Base-by-base conservation (phyloP, 2,329 filamentous ascomycete genomes). In the Tolypocladium sp. region DNA sequence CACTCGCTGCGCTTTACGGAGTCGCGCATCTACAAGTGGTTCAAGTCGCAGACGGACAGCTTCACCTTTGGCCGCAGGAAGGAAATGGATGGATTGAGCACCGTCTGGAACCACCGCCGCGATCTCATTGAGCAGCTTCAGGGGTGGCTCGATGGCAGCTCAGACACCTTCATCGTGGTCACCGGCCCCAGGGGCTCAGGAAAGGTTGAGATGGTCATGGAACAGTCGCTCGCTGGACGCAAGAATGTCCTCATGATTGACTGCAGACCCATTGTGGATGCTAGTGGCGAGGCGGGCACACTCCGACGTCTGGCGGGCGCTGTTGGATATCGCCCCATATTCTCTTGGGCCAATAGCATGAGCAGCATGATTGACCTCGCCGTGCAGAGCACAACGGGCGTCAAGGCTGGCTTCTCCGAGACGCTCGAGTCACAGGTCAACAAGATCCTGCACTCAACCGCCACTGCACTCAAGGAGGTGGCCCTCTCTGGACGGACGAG, bases 271-370 rank as follows among this genome's bases (percentile, higher is more conserved):
- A 90, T 97, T 13, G 88, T 93, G 60, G 93, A 97, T 72, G 92
- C 93, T 1, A 85, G 90, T 58, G 92, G 94, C 6, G 94, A 99
- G 69, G 87, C 87, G 9, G 85, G 87, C 3, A 96, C 90, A 0
- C 96, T 99, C 67, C 85, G 85, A 61, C 86, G 88, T 46, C 86
- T 94, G 7, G 94, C 93, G 1, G 76, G 79, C 1, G 85, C 92
- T 63, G 92, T 97, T 55, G 93, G 94, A 10, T 97, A 97, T 70
- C 82, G 90, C 10, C 94, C 94, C 0, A 86, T 99, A 0, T 99
- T 99, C 71, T 95, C 91, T 0, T 97, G 92, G 90, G 89, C 95
- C 75, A 97, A 97, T 73, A 96, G 87, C 68, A 85, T 97, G 64
- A 96, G 90, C 74, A 96, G 92, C 70, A 84, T 97, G 75, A 80